Evolutionary conservation across 768 basidiomycete genomes (phyloP).

Genomic region (Tylopilus plumbeoviolaceoides): DNA sequence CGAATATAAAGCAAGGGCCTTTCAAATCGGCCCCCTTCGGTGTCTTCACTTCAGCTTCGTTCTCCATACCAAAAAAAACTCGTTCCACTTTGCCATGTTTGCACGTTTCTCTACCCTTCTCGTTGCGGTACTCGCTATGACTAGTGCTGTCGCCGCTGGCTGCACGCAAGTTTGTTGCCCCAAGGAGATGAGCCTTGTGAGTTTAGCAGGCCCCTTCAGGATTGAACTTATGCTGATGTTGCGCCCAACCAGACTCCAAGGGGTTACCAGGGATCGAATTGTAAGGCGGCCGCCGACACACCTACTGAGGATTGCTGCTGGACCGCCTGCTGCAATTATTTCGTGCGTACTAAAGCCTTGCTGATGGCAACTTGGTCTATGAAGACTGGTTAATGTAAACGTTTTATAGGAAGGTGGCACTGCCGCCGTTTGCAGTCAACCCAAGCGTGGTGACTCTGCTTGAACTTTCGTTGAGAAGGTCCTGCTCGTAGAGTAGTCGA

Average conservation of each 20-base stretch:
- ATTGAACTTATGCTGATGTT: not conserved
- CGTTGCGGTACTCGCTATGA: not conserved
- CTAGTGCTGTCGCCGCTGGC: not conserved
- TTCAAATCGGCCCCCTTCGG: too few species aligned
- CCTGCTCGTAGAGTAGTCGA: not conserved
- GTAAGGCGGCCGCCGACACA: not conserved
- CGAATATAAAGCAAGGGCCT: not conserved
- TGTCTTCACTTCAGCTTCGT: not conserved
- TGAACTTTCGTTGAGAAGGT: not conserved
- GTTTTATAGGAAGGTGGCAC: not conserved
- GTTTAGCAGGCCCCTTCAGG: not conserved
- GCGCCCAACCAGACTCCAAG: not conserved
- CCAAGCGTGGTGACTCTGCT: not conserved
- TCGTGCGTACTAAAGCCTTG: not conserved
- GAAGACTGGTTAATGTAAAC: not conserved
- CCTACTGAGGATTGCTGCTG: not conserved
- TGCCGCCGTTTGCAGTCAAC: not conserved
- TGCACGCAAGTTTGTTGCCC: not conserved
- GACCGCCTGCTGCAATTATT: not conserved
- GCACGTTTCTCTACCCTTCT: not conserved
- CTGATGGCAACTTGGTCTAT: not conserved
- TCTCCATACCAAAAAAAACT: not conserved
- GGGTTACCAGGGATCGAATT: not conserved
- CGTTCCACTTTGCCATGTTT: slow-evolving; percentile 2
- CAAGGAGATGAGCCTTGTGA: not conserved